These are phyloP conservation scores for Arctium minus DNA, from an alignment of 129 eudicot species.

Conservation along the genomic window DNA sequence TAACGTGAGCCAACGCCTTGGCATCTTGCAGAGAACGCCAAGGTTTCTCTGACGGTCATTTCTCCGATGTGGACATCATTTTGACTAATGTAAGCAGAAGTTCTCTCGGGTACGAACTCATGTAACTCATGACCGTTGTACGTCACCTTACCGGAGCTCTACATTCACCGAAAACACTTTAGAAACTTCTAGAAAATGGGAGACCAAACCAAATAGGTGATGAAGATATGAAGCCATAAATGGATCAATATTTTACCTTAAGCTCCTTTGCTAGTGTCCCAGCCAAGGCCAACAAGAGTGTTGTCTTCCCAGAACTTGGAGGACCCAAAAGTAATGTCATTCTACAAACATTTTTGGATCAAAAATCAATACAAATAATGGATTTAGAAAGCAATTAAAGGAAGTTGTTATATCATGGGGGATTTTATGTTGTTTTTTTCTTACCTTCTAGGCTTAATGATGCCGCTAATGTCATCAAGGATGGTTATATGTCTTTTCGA, in stretches of 20 bases:
- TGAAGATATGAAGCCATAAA: not conserved
- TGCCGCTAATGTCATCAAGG: slow-evolving; percentile 74
- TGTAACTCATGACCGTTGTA: slow-evolving; percentile 74
- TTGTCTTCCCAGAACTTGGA: slow-evolving; percentile 93
- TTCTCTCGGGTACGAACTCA: slow-evolving; percentile 88
- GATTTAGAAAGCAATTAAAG: not conserved
- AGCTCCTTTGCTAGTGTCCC: slow-evolving; percentile 63
- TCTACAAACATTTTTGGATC: slow-evolving; percentile 29
- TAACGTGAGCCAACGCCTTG: slow-evolving; percentile 91
- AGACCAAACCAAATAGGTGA: not conserved
- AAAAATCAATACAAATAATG: slow-evolving; percentile 1
- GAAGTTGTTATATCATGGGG: slow-evolving; percentile 5
- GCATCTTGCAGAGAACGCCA: slow-evolving; percentile 80
- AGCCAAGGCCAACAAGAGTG: slow-evolving; percentile 66
- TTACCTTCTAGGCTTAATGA: slow-evolving; percentile 81
- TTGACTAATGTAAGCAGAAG: slow-evolving; percentile 89
- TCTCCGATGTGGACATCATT: slow-evolving; percentile 89
- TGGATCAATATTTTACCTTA: slow-evolving; percentile 43
- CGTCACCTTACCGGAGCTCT: slow-evolving; percentile 73
- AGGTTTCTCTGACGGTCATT: slow-evolving; percentile 92
- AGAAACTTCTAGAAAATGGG: slow-evolving; percentile 1
- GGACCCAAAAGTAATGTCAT: slow-evolving; percentile 92
- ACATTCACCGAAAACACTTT: slow-evolving; percentile 3
- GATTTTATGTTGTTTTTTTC: slow-evolving; percentile 4
- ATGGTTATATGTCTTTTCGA: slow-evolving; percentile 59